phyloP scores from a whole-genome alignment of 139 green algal genomes.

The Tetratostichococcus sp. region DNA sequence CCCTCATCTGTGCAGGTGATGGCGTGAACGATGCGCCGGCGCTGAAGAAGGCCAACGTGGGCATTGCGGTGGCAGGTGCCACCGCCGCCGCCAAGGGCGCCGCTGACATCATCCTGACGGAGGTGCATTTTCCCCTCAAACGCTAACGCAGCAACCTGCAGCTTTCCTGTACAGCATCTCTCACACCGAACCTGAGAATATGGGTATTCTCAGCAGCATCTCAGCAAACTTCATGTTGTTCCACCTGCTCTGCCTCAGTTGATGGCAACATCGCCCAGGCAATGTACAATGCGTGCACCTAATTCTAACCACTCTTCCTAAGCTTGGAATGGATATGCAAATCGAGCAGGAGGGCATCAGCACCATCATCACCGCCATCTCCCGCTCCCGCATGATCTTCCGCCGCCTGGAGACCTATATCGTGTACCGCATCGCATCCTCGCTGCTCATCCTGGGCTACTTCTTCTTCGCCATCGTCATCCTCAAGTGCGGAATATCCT shows the following conservation, averaged over 20 bases:
- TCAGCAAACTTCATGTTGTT: too few species aligned
- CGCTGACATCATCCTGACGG: constrained; percentile 70
- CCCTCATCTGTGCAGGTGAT: constrained; percentile 36
- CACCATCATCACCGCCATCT: constrained; percentile 68
- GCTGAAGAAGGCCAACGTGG: constrained; percentile 69
- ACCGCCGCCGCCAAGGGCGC: constrained; percentile 30
- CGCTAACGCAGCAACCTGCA: neutral
- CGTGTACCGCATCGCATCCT: constrained; percentile 26
- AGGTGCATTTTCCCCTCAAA: too few species aligned
- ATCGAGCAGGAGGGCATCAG: constrained; percentile 72
- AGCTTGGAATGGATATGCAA: too few species aligned
- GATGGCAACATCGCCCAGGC: too few species aligned
- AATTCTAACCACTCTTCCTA: too few species aligned
- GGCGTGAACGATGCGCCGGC: constrained; percentile 84
- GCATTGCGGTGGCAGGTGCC: constrained; percentile 52
- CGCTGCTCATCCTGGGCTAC: constrained; percentile 20
- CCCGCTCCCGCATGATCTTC: constrained; percentile 33
- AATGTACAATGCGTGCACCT: too few species aligned
- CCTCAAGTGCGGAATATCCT: too few species aligned
- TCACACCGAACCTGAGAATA: too few species aligned
- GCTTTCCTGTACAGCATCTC: too few species aligned
- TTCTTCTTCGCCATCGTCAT: constrained; percentile 27
- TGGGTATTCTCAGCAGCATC: too few species aligned
- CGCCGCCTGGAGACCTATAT: constrained; percentile 31
- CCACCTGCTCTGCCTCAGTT: too few species aligned